These are phyloP conservation scores for Albizia julibrissin DNA, from an alignment of 306 rosid species.

Conservation along the genomic window DNA sequence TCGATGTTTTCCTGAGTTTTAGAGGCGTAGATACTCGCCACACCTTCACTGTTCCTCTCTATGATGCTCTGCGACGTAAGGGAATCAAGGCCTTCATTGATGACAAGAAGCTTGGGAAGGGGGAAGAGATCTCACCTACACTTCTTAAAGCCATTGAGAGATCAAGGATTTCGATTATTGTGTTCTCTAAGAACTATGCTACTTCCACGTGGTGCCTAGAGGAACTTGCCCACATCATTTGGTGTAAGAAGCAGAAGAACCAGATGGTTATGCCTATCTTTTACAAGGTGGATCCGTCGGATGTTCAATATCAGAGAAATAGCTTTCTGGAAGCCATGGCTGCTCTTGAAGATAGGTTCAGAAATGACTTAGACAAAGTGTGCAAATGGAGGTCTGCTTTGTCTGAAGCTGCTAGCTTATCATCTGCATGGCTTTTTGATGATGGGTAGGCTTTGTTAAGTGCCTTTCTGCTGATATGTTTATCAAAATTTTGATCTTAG, in stretches of 20 bases:
- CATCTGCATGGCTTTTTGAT: neutral
- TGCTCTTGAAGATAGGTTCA: neutral
- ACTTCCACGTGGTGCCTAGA: neutral
- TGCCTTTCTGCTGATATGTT: too few relatives aligned
- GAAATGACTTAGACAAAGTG: neutral
- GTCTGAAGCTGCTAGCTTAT: neutral
- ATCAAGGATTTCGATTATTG: neutral
- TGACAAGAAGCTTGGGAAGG: neutral
- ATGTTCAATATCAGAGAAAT: neutral
- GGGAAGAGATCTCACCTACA: neutral
- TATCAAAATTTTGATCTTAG: neutral
- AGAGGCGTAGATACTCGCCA: neutral
- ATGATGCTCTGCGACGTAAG: neutral
- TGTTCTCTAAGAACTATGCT: neutral
- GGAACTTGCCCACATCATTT: neutral
- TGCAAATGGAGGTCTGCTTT: neutral
- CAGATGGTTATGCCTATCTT: neutral
- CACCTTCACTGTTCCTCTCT: neutral
- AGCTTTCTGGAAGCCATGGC: neutral
- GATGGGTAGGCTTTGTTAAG: neutral
- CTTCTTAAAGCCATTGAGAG: neutral
- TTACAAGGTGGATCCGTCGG: neutral
- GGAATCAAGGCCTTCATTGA: neutral
- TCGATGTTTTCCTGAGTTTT: neutral
- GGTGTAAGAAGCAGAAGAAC: neutral